Conservation (phyloP, 495 filamentous ascomycete genomes). For the Recurvomyces mirabilis region DNA sequence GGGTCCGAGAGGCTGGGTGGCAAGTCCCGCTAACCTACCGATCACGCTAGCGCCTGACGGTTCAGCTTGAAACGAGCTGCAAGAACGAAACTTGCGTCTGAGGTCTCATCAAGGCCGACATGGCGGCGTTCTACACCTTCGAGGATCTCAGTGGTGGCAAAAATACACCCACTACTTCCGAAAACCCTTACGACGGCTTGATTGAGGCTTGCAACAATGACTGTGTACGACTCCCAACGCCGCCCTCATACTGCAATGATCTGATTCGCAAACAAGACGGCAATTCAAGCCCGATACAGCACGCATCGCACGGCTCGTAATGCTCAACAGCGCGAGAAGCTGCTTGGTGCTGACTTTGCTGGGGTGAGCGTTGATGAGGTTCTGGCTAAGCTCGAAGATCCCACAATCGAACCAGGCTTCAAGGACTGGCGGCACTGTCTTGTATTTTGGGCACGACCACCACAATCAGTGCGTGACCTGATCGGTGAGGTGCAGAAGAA, state of each 20-base stretch:
- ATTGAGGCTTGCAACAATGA: constrained; percentile 39
- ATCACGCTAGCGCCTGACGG: too few relatives aligned
- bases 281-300: constrained; percentile 62
- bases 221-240: too few relatives aligned
- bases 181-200: constrained; percentile 69
- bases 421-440: constrained; percentile 68
- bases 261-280: too few relatives aligned
- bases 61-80: too few relatives aligned
- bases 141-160: constrained; percentile 28
- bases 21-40: too few relatives aligned
- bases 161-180: constrained; percentile 11
- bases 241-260: too few relatives aligned
- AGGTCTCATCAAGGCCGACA: too few relatives aligned
- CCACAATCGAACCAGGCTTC: constrained; percentile 50
- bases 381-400: constrained; percentile 53
- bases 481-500: constrained; percentile 56
- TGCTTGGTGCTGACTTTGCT: constrained; percentile 54
- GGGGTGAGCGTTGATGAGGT: constrained; percentile 67
- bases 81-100: too few relatives aligned
- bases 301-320: constrained; percentile 64
- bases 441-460: constrained; percentile 78
- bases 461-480: constrained; percentile 52
- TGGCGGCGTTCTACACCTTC: constrained; percentile 24
- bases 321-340: constrained; percentile 52
- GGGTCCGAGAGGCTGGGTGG: too few relatives aligned